Base-by-base conservation (phyloP, 1,284 basidiomycete genomes). In the Trametes versicolor region DNA sequence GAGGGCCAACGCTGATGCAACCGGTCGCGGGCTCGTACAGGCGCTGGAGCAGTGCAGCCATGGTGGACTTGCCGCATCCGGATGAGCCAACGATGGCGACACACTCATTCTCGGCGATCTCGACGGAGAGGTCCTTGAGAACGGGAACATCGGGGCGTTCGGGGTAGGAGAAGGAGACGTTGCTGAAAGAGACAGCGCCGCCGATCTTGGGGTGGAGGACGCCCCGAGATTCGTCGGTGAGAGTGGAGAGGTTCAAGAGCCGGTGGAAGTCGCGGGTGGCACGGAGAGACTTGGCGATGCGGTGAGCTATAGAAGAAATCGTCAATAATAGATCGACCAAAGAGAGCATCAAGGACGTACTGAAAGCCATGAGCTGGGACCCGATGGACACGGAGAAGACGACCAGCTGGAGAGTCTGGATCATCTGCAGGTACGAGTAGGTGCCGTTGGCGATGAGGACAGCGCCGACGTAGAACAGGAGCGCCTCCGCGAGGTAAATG, bases 311-410 rank as follows among this genome's bases (percentile, higher is more conserved):
- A 75, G 0, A 70, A 64, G 63, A 67, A 54, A 61, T n/a, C 57
- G 36, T 17, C 13, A 51, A 9, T 61, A 23, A 2, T 2, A 25
- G 21, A 12, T 36, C 29, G 53, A 37, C 56, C 43, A 52, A 36
- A 25, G 68, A 29, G 64, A 17, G 25, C 15, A 49, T 15, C 25
- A 64, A 37, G 64, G 52, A 87, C 93, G 75, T 75, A 95, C 94
- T 91, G 80, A 96, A 97, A 32, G 89, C 85, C 86, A 98, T 90
- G 70, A 96, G 85, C 76, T 96, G 94, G 27, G 91, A 89, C 1
- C 95, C 94, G 69, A 98, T 97, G 2, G 95, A 94, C 65, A 99
- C 90, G 8, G 93, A 91, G 81, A 99, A 99, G 43, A 99, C 89
- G 63, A 99, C 92, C 63, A 99, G 84, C 67, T 97, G 93, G 75